Conservation (phyloP, 2,329 filamentous ascomycete genomes). For the Periconia sp. region DNA sequence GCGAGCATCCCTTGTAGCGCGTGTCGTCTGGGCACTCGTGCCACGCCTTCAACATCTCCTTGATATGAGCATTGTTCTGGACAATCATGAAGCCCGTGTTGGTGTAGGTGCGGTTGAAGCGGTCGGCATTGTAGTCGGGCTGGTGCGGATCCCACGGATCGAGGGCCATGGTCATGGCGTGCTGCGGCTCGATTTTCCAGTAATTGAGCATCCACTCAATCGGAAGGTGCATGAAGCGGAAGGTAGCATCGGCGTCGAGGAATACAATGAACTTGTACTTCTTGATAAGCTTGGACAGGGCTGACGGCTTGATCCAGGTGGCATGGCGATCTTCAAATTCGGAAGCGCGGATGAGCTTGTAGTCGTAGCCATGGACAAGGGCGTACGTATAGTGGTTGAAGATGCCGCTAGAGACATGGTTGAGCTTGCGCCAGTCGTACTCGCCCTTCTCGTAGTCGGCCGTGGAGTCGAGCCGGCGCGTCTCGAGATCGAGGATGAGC, state of each 20-base stretch:
- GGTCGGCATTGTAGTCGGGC: slow-evolving; percentile 49
- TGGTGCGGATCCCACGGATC: slow-evolving; percentile 48
- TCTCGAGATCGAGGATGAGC: slow-evolving; percentile 45
- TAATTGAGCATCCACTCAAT: slow-evolving; percentile 59
- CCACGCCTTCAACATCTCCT: slow-evolving; percentile 59
- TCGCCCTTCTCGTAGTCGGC: slow-evolving; percentile 37
- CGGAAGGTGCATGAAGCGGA: slow-evolving; percentile 54
- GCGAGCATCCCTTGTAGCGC: slow-evolving; percentile 43
- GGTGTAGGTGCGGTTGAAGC: slow-evolving; percentile 50
- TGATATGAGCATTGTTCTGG: slow-evolving; percentile 57
- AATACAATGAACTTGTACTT: slow-evolving; percentile 55
- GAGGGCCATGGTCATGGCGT: slow-evolving; percentile 53
- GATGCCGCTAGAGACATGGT: slow-evolving; percentile 44
- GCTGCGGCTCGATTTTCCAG: slow-evolving; percentile 53
- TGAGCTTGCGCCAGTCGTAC: slow-evolving; percentile 44
- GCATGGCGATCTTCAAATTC: slow-evolving; percentile 50
- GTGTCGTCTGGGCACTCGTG: slow-evolving; percentile 46
- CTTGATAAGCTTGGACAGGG: slow-evolving; percentile 44
- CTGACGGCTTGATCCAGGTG: slow-evolving; percentile 56
- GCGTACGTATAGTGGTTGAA: slow-evolving; percentile 49
- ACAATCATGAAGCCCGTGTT: slow-evolving; percentile 63
- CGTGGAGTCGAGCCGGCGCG: slow-evolving; percentile 39
- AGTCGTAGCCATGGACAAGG: slow-evolving; percentile 57
- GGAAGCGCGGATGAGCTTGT: slow-evolving; percentile 53
- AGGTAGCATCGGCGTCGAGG: slow-evolving; percentile 56